Evolutionary conservation across 1,284 basidiomycete genomes (phyloP).

Genomic region (Cutaneotrichosporon sp.): DNA sequence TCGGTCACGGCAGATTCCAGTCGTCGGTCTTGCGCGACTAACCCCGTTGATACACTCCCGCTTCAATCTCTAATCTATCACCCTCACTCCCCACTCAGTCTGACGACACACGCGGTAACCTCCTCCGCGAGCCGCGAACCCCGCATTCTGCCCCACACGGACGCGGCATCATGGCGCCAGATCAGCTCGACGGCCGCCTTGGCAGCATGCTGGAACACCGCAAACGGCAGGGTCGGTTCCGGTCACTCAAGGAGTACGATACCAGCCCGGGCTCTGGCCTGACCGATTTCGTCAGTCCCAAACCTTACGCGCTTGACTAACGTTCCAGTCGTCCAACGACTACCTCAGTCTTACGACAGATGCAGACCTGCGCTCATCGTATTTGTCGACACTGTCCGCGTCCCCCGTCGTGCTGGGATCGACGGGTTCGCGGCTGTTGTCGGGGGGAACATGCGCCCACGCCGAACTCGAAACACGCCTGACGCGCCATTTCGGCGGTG

Average conservation of each 20-base stretch:
- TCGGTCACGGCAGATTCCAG: too few relatives aligned
- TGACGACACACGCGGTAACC: constrained; percentile 5
- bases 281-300: constrained; percentile 39
- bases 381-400: constrained; percentile 57
- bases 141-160: too few relatives aligned
- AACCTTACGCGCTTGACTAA: neutral
- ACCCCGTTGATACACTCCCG: too few relatives aligned
- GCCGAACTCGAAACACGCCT: constrained; percentile 64
- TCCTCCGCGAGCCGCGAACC: too few relatives aligned
- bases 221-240: constrained; percentile 32
- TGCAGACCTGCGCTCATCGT: constrained; percentile 54
- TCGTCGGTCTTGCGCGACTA: too few relatives aligned
- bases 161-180: constrained; percentile 6
- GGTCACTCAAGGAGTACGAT: constrained; percentile 37
- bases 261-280: constrained; percentile 18
- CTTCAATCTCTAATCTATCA: too few relatives aligned
- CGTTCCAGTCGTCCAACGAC: constrained; percentile 60
- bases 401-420: constrained; percentile 70
- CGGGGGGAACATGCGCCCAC: constrained; percentile 67
- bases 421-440: constrained; percentile 83
- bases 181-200: constrained; percentile 27
- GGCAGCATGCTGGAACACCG: constrained; percentile 24
- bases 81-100: too few relatives aligned
- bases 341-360: constrained; percentile 80
- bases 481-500: constrained; percentile 56